Evolutionary conservation across 164 flowering plant species (phyloP), one percentile per base, ranked within the genome.

Genomic region (Kalanchoe fedtschenkoi): DNA sequence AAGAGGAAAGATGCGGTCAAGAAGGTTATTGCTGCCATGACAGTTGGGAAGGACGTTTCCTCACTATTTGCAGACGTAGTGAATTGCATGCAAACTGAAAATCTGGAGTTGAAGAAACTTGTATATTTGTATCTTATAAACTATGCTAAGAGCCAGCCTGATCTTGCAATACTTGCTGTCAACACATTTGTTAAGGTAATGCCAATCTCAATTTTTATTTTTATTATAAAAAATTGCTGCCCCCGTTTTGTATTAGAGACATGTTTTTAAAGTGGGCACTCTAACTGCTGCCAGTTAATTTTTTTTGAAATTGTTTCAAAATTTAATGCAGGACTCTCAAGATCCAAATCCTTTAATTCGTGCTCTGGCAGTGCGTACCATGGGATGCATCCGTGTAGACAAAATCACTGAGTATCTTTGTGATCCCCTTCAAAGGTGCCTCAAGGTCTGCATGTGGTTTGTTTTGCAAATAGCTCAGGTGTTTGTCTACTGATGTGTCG

Each of bases 321-420:
- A 8, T 16, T 46, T 15, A 33, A 37, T 33, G 65, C 95, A 95
- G 97, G 97, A 95, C 72, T 91, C 99, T 39, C 99, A 91, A 68
- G 99, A 95, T 71, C 96, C 99, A 70, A 95, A 95, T 77, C 99
- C 99, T 65, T 64, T 95, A 39, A 95, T 95, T 69, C 95, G 99
- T 69, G 96, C 97, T 61, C 79, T 95, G 73, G 99, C 97, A 64
- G 99, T 95, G 26, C 75, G 99, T 61, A 91, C 99, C 34, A 95
- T 95, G 99, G 99, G 99, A 62, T 95, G 99, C 80, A 95, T 95
- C 62, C 97, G 99, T 66, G 99, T 95, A 68, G 99, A 95, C 75
- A 95, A 95, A 80, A 95, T 95, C 53, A 95, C 99, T 7, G 99
- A 95, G 69, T 91, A 95, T 76, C 77, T 95, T 1, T 95, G 99